Evolutionary conservation across 169 alveolate genomes (phyloP).

Genomic region (Plasmodium inui): DNA sequence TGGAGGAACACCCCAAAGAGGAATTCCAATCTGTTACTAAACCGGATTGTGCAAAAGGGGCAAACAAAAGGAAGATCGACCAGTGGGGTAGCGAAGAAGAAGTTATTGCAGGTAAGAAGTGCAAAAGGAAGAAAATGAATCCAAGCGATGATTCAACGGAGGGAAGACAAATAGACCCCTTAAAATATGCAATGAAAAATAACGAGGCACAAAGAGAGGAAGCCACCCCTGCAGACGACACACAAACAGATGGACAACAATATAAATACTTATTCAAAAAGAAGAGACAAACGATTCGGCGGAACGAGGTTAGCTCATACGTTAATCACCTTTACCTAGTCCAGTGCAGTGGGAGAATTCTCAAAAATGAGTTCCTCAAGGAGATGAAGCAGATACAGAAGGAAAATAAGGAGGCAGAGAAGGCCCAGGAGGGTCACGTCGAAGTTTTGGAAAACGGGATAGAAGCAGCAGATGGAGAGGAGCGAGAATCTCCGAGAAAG

Average conservation of each 20-base stretch:
- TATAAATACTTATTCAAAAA: constrained; percentile 61
- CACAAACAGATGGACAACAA: not conserved
- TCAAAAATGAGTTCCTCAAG: constrained; percentile 51
- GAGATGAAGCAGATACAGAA: constrained; percentile 47
- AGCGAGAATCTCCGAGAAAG: not conserved
- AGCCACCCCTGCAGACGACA: not conserved
- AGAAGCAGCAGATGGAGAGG: not conserved
- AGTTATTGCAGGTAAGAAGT: not conserved
- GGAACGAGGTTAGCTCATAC: not conserved
- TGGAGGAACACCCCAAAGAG: not conserved
- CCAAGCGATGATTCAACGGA: not conserved
- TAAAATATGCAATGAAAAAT: not conserved
- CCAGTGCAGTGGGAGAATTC: constrained; percentile 72
- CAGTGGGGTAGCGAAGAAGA: not conserved
- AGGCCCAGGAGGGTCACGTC: not conserved
- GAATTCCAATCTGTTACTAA: not conserved
- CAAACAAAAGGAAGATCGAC: not conserved
- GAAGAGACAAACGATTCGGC: not conserved
- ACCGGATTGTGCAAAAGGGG: not conserved
- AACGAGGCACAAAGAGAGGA: not conserved
- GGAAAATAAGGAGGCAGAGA: not conserved
- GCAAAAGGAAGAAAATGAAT: not conserved
- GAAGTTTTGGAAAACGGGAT: not conserved
- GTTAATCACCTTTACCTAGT: constrained; percentile 30
- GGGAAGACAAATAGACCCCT: not conserved